phyloP scores from a whole-genome alignment of 1,284 basidiomycete species.

The Ganoderma meredithae region DNA sequence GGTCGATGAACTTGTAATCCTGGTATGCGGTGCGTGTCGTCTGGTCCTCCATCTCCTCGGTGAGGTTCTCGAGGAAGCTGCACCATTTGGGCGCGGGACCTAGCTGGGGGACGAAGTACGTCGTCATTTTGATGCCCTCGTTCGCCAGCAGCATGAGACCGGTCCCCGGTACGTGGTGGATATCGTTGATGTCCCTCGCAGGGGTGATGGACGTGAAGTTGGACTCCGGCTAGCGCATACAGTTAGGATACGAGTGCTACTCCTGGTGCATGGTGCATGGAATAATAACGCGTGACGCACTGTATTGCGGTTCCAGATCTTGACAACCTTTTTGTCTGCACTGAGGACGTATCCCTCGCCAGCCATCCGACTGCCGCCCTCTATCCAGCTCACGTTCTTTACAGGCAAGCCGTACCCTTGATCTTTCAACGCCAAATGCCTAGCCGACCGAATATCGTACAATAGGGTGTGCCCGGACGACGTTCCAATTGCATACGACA shows the following conservation, averaged over 20 bases:
- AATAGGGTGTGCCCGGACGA: conserved; percentile 94
- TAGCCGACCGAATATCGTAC: conserved; percentile 91
- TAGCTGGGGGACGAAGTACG: conserved; percentile 94
- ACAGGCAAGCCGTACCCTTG: conserved; percentile 97
- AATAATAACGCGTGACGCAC: conserved; percentile 47
- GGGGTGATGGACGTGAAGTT: conserved; percentile 97
- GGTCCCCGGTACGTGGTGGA: conserved; percentile 87
- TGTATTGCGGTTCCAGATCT: conserved; percentile 90
- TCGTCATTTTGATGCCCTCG: conserved; percentile 91
- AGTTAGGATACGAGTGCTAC: background rate
- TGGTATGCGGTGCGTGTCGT: conserved; percentile 83
- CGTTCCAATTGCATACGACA: conserved; percentile 94
- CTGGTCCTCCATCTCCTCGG: conserved; percentile 96
- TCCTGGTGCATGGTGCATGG: no score
- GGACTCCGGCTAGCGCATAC: conserved; percentile 65
- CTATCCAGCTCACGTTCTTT: conserved; percentile 89
- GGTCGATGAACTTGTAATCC: conserved; percentile 98
- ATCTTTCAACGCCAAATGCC: conserved; percentile 91
- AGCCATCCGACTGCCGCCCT: conserved; percentile 83
- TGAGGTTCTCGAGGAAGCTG: conserved; percentile 96
- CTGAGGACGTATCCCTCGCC: conserved; percentile 89
- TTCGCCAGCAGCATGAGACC: conserved; percentile 91
- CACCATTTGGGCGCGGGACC: conserved; percentile 98
- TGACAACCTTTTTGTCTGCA: conserved; percentile 94
- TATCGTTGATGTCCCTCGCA: conserved; percentile 85